phyloP scores from a whole-genome alignment of 2,329 filamentous ascomycete genomes.

The Triangularia setosa region DNA sequence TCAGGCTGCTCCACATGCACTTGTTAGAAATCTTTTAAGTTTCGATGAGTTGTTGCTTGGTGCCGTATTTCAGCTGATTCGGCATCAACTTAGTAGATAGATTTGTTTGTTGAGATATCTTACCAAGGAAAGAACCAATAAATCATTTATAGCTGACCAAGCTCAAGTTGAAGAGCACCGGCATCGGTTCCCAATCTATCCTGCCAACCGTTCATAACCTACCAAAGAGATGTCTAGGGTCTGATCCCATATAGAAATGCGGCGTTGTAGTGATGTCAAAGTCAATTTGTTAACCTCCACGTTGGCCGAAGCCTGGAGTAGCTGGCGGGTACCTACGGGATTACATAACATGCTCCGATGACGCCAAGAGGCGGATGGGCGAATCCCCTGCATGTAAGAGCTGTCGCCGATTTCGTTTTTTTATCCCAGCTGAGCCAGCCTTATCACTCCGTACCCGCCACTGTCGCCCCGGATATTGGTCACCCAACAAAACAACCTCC shows the following conservation, averaged over 20 bases:
- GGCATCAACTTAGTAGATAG: not conserved
- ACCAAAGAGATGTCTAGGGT: too few relatives aligned
- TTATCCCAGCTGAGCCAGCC: not conserved
- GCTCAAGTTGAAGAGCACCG: not conserved
- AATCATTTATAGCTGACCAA: not conserved
- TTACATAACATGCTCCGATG: conserved; percentile 11
- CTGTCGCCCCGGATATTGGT: not conserved
- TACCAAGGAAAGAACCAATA: too few relatives aligned
- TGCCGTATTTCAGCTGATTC: not conserved
- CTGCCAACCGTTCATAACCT: not conserved
- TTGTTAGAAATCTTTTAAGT: not conserved
- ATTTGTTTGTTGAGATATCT: too few relatives aligned
- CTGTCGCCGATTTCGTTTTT: conserved; percentile 13
- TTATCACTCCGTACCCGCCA: not conserved
- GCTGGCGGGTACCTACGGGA: conserved; percentile 15
- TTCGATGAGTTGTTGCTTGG: not conserved
- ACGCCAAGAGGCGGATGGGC: conserved; percentile 1
- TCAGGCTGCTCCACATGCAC: not conserved
- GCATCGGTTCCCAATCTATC: not conserved
- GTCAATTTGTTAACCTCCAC: not conserved
- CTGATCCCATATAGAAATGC: not conserved
- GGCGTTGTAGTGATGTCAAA: not conserved
- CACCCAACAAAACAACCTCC: not conserved
- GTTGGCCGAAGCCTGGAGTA: conserved; percentile 1
- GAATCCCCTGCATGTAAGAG: not conserved